Base-by-base conservation (phyloP, 139 green algal species). In the Spirogloea muscicola region DNA sequence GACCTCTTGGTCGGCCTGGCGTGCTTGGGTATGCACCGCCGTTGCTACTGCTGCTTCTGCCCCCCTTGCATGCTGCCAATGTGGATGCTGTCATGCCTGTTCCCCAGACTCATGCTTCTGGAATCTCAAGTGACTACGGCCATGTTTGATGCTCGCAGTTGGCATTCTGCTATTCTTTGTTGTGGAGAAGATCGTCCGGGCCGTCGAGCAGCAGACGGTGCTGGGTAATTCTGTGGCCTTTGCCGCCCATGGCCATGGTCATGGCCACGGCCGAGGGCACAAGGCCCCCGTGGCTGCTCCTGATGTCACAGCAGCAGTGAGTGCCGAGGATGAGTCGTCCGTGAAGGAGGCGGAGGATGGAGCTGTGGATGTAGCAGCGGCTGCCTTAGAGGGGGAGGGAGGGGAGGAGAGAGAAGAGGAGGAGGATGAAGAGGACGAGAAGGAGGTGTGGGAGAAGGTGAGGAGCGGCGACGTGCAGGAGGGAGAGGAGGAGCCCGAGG, bases 141-240 rank as follows among this genome's bases (percentile, higher is more conserved):
- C n/a, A n/a, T n/a, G n/a, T n/a, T n/a, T n/a, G n/a, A n/a, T n/a
- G n/a, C n/a, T n/a, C n/a, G 16, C 60, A 79, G 73, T 57, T 2
- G 73, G 73, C 49, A 68, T 81, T 49, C 10, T 81, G 33, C 29
- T 80, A 0, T 81, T 81, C 49, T 81, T 81, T 1, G 27, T 81
- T 4, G 73, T 81, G 33, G 73, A 81, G 66, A 76, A 77, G 2
- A 55, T 69, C 13, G 73, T 81, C 1, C 49, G 73, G 18, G 18
- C 25, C 27, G 66, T 52, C 0, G 69, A 77, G 1, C n/a, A 77
- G 1, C 18, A 65, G 62, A 72, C 29, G 1, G 33, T 46, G 3
- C 7, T 0, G 33, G 62, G 62, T 3, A 13, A 7, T 13, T 29
- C 44, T 58, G 62, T 71, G 43, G 29, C 62, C 5, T 71, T 71